Evolutionary conservation across 306 rosid genomes (phyloP), one percentile per base, ranked within the genome.

Genomic region (Malus domestica): DNA sequence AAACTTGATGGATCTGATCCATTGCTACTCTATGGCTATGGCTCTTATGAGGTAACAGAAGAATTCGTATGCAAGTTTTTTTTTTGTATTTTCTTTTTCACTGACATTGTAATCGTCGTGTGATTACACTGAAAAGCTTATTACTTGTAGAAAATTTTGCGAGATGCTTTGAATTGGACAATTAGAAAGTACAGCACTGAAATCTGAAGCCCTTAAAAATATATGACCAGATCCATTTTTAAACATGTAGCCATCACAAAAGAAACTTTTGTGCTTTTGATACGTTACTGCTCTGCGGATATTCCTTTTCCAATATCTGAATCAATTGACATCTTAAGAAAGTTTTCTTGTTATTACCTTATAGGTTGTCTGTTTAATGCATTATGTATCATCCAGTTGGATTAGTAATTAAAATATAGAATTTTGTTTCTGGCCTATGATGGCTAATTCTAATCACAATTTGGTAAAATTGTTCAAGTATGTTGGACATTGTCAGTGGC

Each of bases 1-100:
- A 89, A 90, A 83, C 92, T 94, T 71, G 96, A 94, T 84, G 98
- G 98, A 63, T 89, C 92, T 52, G 93, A 92, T 80, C 95, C 98
- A 49, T 85, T 92, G 72, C 89, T 92, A 67, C 98, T 94, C 75
- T 89, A 94, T 68, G 98, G 98, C 81, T 94, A 94, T 63, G 98
- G 98, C 35, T 94, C 98, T 25, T 94, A 94, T 74, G 97, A 94
- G 98, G 98, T 91, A 92, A 74, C 57, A 82, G 51, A 67, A 20
- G 12, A 49, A 58, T 52, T 38, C 70, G n/a, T 10, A 62, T 9
- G 11, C 71, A 1, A 6, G 23, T 30, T 3, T 35, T 6, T 33
- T 3, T 35, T 10, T 6, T 71, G 3, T 52, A 20, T 10, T 4
- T 70, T 29, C 8, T 19, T 58, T 71, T 19, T 16, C 19, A 70